Evolutionary conservation across 1,284 basidiomycete genomes (phyloP).

Genomic region (Cryptococcus neoformans): DNA sequence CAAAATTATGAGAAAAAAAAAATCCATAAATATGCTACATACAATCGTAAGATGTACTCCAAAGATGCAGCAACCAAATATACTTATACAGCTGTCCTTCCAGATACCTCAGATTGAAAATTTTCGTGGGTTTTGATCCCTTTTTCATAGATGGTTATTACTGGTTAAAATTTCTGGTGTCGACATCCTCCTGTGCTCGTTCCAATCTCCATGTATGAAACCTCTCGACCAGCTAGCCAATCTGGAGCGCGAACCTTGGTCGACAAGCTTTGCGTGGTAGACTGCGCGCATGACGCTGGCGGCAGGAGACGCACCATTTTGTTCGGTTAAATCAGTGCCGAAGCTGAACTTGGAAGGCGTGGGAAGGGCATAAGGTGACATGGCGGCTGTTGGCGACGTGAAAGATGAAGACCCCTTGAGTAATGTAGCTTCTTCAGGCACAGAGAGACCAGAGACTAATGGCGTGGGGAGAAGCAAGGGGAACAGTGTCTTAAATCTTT

Average conservation of each 20-base stretch:
- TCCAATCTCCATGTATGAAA: slow-evolving; percentile 4
- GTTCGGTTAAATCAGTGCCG: not conserved
- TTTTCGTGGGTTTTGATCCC: not conserved
- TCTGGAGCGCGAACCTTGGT: slow-evolving; percentile 9
- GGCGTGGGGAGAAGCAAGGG: slow-evolving; percentile 45
- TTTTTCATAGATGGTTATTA: not conserved
- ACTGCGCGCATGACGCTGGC: slow-evolving; percentile 34
- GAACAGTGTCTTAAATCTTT: slow-evolving; percentile 49
- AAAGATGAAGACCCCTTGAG: not conserved
- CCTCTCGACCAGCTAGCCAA: slow-evolving; percentile 12
- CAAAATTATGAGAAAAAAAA: no score
- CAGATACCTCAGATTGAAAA: no score
- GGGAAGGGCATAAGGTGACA: slow-evolving; percentile 1
- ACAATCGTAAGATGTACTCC: no score
- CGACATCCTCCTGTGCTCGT: slow-evolving; percentile 14
- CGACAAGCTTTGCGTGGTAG: slow-evolving; percentile 30
- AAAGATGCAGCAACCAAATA: no score
- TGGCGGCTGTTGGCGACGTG: not conserved
- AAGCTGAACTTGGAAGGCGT: slow-evolving; percentile 2
- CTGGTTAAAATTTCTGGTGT: slow-evolving; percentile 10
- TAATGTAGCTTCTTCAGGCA: slow-evolving; percentile 9
- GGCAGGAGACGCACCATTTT: slow-evolving; percentile 8
- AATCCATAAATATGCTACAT: no score
- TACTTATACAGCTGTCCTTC: no score
- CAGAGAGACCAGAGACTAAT: slow-evolving; percentile 16